A percentile compares a stretch with the other conserved stretches of the same genome.
Evolutionary conservation across 306 rosid species (phyloP).

Genomic region (Canavalia ensiformis): DNA sequence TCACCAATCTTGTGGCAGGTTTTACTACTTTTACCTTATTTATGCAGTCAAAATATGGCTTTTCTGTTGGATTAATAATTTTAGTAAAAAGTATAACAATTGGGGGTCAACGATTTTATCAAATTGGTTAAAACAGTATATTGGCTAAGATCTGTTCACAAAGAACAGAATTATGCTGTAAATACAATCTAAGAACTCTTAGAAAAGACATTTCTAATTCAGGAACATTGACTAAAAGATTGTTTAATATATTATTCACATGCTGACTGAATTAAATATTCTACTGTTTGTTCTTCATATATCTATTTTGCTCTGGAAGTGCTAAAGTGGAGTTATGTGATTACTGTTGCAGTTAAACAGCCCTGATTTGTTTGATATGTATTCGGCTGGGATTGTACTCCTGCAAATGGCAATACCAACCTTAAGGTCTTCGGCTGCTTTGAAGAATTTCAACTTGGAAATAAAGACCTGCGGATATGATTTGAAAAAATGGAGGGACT

Average conservation of each 20-base stretch:
- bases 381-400: slow-evolving; percentile 96
- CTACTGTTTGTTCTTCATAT: neutral
- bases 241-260: slow-evolving; percentile 7
- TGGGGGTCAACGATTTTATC: slow-evolving; percentile 1
- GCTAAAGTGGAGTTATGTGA: slow-evolving; percentile 48
- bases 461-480: slow-evolving; percentile 72
- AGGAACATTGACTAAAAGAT: slow-evolving; percentile 3
- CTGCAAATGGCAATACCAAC: slow-evolving; percentile 92
- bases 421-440: slow-evolving; percentile 77
- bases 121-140: neutral
- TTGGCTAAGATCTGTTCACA: slow-evolving; percentile 17
- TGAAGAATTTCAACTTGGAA: slow-evolving; percentile 89
- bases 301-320: slow-evolving; percentile 21
- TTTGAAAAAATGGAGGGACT: slow-evolving; percentile 83
- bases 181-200: slow-evolving; percentile 15
- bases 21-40: slow-evolving; percentile 42
- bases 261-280: slow-evolving; percentile 5
- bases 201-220: slow-evolving; percentile 4
- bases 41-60: slow-evolving; percentile 35
- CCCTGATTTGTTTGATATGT: slow-evolving; percentile 95
- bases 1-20: slow-evolving; percentile 99
- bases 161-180: neutral
- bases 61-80: slow-evolving; percentile 5
- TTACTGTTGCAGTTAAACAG: slow-evolving; percentile 82
- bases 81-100: neutral